These are phyloP conservation scores for Allomyces macrogynus DNA, from an alignment of 192 early-diverging fungal genomes.

Conservation along the genomic window DNA sequence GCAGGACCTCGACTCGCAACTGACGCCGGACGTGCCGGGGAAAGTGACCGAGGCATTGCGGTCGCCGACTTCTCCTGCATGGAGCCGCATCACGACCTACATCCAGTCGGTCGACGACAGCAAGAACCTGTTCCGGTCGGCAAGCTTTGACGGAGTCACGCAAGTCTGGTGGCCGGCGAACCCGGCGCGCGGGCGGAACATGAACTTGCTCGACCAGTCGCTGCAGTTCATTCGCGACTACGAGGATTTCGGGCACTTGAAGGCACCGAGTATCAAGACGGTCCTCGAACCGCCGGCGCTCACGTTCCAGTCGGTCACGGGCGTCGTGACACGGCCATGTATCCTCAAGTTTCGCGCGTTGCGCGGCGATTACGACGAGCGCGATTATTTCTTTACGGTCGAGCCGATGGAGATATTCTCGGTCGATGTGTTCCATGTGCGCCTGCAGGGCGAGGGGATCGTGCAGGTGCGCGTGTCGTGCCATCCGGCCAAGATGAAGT, in stretches of 20 bases:
- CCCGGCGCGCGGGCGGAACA: neutral
- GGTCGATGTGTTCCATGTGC: conserved; percentile 20
- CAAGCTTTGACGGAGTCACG: neutral
- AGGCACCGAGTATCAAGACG: conserved; percentile 17
- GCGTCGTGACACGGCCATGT: conserved; percentile 21
- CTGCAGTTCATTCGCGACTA: conserved; percentile 20
- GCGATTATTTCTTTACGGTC: conserved; percentile 32
- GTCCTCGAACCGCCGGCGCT: conserved; percentile 20
- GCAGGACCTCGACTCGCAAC: neutral
- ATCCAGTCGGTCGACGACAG: neutral
- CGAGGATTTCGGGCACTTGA: conserved; percentile 22
- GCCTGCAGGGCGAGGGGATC: conserved; percentile 33
- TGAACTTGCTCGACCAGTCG: neutral
- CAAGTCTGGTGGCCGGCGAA: neutral
- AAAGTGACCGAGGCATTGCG: neutral
- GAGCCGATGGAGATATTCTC: conserved; percentile 29
- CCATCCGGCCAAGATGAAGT: conserved; percentile 23
- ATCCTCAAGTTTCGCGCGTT: conserved; percentile 25
- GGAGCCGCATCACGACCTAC: too few species aligned
- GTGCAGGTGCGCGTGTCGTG: conserved; percentile 25
- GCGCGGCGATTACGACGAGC: conserved; percentile 31
- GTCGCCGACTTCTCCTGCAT: too few species aligned
- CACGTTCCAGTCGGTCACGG: conserved; percentile 29
- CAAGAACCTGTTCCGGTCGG: too few species aligned
- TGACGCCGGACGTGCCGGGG: neutral